Conservation (phyloP, 306 rosid genomes). For the Ochetophila trinervis region DNA sequence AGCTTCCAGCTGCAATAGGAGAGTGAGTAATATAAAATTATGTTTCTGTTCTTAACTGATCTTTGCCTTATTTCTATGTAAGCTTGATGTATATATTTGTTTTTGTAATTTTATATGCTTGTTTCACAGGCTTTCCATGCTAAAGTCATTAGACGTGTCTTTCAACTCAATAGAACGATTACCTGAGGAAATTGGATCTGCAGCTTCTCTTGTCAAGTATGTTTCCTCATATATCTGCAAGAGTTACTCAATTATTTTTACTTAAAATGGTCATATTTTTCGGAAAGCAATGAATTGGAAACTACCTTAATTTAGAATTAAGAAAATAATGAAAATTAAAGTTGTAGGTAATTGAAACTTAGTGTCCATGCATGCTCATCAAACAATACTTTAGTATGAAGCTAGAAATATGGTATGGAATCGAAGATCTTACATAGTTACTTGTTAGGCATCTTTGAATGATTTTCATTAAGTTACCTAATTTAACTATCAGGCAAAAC, state of each 20-base stretch:
- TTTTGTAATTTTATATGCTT: not conserved
- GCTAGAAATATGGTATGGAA: too few species aligned
- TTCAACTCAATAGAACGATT: conserved; percentile 48
- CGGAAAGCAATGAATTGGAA: too few species aligned
- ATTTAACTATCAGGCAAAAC: too few species aligned
- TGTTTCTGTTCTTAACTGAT: conserved; percentile 10
- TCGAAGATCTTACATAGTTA: too few species aligned
- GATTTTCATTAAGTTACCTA: too few species aligned
- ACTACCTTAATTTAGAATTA: too few species aligned
- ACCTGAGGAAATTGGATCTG: conserved; percentile 81
- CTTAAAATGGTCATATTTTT: too few species aligned
- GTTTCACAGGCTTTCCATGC: conserved; percentile 56
- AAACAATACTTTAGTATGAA: too few species aligned
- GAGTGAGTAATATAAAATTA: conserved; percentile 53
- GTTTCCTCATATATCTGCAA: conserved; percentile 2
- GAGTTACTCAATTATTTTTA: not conserved
- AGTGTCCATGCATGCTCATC: too few species aligned
- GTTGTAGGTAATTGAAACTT: too few species aligned
- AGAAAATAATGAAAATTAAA: too few species aligned
- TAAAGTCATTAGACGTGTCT: conserved; percentile 78
- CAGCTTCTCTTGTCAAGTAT: conserved; percentile 81
- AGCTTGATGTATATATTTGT: not conserved
- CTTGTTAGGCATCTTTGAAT: too few species aligned
- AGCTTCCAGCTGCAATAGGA: conserved; percentile 82
- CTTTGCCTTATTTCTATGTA: not conserved